Evolutionary conservation across 1,139 yeast species (phyloP).

Genomic region (Kluyveromyces sp.): DNA sequence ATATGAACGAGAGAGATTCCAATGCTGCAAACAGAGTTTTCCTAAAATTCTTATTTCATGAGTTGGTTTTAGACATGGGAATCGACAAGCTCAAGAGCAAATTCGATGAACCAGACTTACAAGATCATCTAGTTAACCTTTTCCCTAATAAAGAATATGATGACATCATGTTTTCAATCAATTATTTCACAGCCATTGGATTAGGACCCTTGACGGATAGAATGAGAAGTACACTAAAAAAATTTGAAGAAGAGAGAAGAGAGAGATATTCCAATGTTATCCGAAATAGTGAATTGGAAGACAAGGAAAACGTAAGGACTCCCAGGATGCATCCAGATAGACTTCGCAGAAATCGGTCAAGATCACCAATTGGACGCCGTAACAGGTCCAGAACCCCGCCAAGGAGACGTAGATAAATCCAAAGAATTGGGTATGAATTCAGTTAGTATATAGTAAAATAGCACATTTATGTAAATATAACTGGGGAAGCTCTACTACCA

Average conservation of each 20-base stretch:
- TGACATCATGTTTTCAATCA: slow-evolving; percentile 71
- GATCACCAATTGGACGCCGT: slow-evolving; percentile 10
- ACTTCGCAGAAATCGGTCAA: slow-evolving; percentile 16
- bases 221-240: slow-evolving; percentile 54
- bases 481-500: no score
- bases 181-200: slow-evolving; percentile 89
- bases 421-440: background rate
- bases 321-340: slow-evolving; percentile 9
- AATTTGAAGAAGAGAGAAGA: slow-evolving; percentile 7
- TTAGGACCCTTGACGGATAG: slow-evolving; percentile 75
- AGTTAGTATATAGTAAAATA: no score
- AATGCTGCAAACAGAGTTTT: slow-evolving; percentile 77
- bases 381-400: slow-evolving; percentile 15
- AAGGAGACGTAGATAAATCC: slow-evolving; percentile 5
- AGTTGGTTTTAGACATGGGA: slow-evolving; percentile 75
- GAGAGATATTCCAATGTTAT: slow-evolving; percentile 7
- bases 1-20: slow-evolving; percentile 63
- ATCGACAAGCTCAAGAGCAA: slow-evolving; percentile 40
- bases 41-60: slow-evolving; percentile 72
- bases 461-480: no score
- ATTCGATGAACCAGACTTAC: slow-evolving; percentile 44
- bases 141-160: slow-evolving; percentile 42
- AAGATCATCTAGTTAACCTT: slow-evolving; percentile 41
- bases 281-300: slow-evolving; percentile 4
- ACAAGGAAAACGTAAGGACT: slow-evolving; percentile 6